A percentile compares a stretch with the other conserved stretches of the same genome.
These are phyloP conservation scores for Onygena corvina DNA, from an alignment of 2,329 filamentous ascomycete species.

Conservation along the genomic window DNA sequence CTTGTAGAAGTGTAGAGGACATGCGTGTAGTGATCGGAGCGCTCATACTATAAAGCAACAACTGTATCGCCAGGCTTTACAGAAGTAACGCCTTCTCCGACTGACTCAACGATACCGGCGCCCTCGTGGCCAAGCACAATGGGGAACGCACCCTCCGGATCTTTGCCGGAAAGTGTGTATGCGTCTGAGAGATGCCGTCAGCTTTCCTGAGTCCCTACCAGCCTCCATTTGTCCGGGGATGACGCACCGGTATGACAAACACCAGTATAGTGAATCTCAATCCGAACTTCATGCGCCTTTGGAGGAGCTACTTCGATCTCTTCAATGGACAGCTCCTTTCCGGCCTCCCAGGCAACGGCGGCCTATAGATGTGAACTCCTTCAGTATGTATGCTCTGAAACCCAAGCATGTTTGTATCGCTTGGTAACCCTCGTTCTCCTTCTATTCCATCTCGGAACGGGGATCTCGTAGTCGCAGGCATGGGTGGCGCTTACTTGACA, in stretches of 20 bases:
- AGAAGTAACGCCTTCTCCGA: conserved; percentile 87
- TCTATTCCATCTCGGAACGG: not conserved
- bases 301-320: conserved; percentile 86
- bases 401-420: not conserved
- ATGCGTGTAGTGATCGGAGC: not conserved
- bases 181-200: conserved; percentile 49
- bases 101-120: conserved; percentile 81
- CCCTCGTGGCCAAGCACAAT: conserved; percentile 83
- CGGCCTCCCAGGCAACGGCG: conserved; percentile 93
- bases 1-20: not conserved
- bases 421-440: not conserved
- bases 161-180: conserved; percentile 90
- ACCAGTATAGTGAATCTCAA: conserved; percentile 93
- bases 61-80: conserved; percentile 92
- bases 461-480: not conserved
- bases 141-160: conserved; percentile 89
- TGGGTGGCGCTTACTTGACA: conserved; percentile 52
- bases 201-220: not conserved
- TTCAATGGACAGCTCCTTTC: conserved; percentile 77
- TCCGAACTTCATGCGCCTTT: conserved; percentile 85
- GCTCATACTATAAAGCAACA: conserved; percentile 67
- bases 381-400: no score
- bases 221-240: not conserved
- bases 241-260: conserved; percentile 87
- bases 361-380: no score